Percentiles rank a stretch among this genome's conserved stretches.
These are phyloP conservation scores for Botryococcus braunii DNA, from an alignment of 163 green algal species.

Conservation along the genomic window DNA sequence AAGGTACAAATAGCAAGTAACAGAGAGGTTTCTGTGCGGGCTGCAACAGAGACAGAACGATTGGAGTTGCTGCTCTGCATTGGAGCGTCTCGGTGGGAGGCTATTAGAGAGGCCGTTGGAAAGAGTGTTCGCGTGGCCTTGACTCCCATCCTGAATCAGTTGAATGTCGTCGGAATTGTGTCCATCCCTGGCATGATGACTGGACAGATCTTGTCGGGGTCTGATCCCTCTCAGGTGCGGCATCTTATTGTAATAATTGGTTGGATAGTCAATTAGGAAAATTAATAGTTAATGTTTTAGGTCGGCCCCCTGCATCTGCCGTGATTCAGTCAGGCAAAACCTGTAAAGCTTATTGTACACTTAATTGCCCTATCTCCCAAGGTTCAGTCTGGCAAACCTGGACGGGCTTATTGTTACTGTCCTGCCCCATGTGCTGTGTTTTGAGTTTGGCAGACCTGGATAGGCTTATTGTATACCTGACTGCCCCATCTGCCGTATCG, in stretches of 20 bases:
- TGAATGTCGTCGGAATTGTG: constrained; percentile 76
- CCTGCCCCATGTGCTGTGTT: not conserved
- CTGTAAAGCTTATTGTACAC: too few relatives aligned
- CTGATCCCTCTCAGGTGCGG: constrained; percentile 43
- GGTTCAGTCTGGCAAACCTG: not conserved
- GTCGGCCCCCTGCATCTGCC: too few relatives aligned
- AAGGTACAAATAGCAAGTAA: too few relatives aligned
- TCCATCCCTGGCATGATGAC: constrained; percentile 81
- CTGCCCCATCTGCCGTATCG: too few relatives aligned
- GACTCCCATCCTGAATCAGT: constrained; percentile 76
- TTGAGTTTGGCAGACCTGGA: too few relatives aligned
- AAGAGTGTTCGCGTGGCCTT: constrained; percentile 43
- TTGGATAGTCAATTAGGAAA: too few relatives aligned
- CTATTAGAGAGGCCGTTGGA: constrained; percentile 31
- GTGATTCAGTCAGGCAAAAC: not conserved
- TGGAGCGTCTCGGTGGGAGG: constrained; percentile 62
- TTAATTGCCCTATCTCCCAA: not conserved
- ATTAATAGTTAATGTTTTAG: too few relatives aligned
- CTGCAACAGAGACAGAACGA: constrained; percentile 38
- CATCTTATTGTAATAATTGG: not conserved
- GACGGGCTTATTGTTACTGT: not conserved
- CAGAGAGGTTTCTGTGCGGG: not conserved
- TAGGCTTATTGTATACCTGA: too few relatives aligned
- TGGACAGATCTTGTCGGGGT: constrained; percentile 74
- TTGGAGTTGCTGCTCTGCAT: constrained; percentile 68